Evolutionary conservation across 192 early-diverging fungal genomes (phyloP), one percentile per base, ranked within the genome.

Genomic region (Gonapodya sp.): DNA sequence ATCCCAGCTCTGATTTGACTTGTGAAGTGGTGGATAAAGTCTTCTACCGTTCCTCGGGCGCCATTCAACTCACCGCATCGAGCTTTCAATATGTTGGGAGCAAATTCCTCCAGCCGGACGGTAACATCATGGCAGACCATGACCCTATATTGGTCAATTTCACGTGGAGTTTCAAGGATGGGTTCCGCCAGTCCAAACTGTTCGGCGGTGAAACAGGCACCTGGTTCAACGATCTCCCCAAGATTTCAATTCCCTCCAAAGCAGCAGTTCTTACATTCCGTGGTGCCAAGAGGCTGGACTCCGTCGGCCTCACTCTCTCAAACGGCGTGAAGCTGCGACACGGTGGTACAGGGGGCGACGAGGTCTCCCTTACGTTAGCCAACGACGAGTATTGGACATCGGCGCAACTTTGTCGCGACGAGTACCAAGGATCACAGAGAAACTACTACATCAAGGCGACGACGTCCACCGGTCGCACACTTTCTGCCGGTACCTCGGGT

Each of bases 111-210:
- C 35, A 83, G 34, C 46, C 0, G n/a, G 0, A 46, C 30, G 82
- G 82, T 1, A 77, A 18, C 31, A 34, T 30, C 24, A 36, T 83
- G 31, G 72, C 82, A 0, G 82, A 83, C 73, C 82, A 83, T 36
- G 46, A 64, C n/a, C n/a, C n/a, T n/a, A n/a, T n/a, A n/a, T n/a
- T n/a, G n/a, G n/a, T n/a, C n/a, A n/a, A n/a, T n/a, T n/a, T n/a
- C n/a, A n/a, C n/a, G n/a, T n/a, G n/a, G n/a, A n/a, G n/a, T n/a
- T n/a, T n/a, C n/a, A n/a, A n/a, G n/a, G n/a, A n/a, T n/a, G n/a
- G n/a, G n/a, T n/a, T n/a, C n/a, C n/a, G n/a, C n/a, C n/a, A n/a
- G n/a, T n/a, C n/a, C n/a, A n/a, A n/a, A n/a, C n/a, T n/a, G n/a
- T n/a, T n/a, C n/a, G n/a, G n/a, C n/a, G n/a, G n/a, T n/a, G n/a